These are phyloP conservation scores for Panellus pusillus DNA, from an alignment of 768 basidiomycete genomes.

Conservation along the genomic window DNA sequence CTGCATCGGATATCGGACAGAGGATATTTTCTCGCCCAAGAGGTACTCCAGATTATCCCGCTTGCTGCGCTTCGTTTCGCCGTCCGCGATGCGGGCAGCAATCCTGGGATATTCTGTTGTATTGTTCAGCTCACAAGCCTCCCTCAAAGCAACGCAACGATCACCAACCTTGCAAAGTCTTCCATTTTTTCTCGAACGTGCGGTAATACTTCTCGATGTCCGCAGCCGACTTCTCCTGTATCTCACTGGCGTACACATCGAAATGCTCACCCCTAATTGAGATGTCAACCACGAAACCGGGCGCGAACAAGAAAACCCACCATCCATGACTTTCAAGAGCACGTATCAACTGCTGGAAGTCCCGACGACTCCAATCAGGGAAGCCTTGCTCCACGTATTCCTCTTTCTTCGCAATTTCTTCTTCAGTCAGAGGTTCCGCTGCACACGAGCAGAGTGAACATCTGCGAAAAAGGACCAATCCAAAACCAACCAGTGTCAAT, in stretches of 20 bases:
- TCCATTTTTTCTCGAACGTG: conserved; percentile 89
- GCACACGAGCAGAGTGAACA: not conserved
- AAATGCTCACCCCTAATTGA: conserved; percentile 57
- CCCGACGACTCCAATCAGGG: conserved; percentile 87
- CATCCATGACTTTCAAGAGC: conserved; percentile 82
- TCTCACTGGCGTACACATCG: conserved; percentile 74
- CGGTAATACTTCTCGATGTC: conserved; percentile 78
- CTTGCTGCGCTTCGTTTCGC: conserved; percentile 87
- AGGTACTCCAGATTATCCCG: conserved; percentile 78
- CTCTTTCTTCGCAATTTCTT: conserved; percentile 82
- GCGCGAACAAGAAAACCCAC: conserved; percentile 37
- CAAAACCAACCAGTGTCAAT: conserved; percentile 73
- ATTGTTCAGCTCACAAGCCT: not conserved
- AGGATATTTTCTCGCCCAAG: conserved; percentile 78
- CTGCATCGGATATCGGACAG: conserved; percentile 91
- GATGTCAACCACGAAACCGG: conserved; percentile 1
- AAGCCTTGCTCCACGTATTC: conserved; percentile 77
- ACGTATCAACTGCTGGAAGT: conserved; percentile 89
- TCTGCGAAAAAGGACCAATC: not conserved
- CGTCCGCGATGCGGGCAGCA: conserved; percentile 81
- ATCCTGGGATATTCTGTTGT: conserved; percentile 73
- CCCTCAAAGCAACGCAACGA: not conserved
- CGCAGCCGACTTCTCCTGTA: conserved; percentile 79
- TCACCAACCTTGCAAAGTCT: conserved; percentile 70
- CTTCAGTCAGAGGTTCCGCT: conserved; percentile 92